Evolutionary conservation across 768 basidiomycete genomes (phyloP).

Genomic region (Tylopilus rubrobrunneus): DNA sequence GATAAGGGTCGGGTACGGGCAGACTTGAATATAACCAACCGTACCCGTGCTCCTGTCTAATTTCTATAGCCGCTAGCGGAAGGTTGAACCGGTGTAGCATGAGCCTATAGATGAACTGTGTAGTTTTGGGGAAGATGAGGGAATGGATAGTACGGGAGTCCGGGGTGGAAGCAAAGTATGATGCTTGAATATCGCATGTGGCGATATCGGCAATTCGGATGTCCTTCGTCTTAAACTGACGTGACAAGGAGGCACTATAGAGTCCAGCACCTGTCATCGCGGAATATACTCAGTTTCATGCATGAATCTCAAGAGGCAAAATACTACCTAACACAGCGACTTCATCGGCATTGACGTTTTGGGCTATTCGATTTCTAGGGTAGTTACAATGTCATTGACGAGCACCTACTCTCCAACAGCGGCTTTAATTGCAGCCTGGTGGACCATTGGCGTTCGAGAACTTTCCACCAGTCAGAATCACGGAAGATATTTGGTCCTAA

Average conservation of each 20-base stretch:
- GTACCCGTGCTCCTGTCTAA: too few relatives aligned
- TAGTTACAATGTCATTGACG: not conserved
- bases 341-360: conserved; percentile 97
- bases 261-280: conserved; percentile 65
- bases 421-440: conserved; percentile 63
- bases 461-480: conserved; percentile 92
- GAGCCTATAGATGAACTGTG: too few relatives aligned
- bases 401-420: conserved; percentile 71
- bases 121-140: conserved; percentile 60
- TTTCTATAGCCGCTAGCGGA: too few relatives aligned
- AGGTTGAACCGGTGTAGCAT: too few relatives aligned
- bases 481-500: conserved; percentile 78
- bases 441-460: conserved; percentile 89
- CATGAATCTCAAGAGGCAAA: not conserved
- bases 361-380: conserved; percentile 73
- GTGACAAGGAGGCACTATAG: conserved; percentile 82
- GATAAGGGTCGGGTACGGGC: too few relatives aligned
- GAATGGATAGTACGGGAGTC: conserved; percentile 66
- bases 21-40: too few relatives aligned
- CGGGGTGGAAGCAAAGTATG: conserved; percentile 63
- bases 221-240: conserved; percentile 93
- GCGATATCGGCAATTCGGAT: conserved; percentile 78
- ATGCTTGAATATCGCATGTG: conserved; percentile 72
- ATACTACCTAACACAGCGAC: conserved; percentile 78
- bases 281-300: conserved; percentile 1